Percentiles rank a stretch among this genome's conserved stretches.
phyloP scores from a whole-genome alignment of 371 early-diverging fungal genomes.

The Blakeslea trispora region DNA sequence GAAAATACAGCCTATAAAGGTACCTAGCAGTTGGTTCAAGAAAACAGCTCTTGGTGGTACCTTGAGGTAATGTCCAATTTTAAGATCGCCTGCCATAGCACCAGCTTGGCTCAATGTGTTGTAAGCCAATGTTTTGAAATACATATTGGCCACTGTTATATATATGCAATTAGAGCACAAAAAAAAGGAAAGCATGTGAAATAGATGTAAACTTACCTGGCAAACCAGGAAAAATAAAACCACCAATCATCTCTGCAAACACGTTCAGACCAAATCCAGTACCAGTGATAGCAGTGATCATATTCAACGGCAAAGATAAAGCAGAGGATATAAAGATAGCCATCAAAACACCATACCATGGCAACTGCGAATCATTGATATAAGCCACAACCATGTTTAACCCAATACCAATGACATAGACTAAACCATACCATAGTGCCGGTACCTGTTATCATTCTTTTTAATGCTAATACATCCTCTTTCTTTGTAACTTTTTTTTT shows the following conservation, averaged over 20 bases:
- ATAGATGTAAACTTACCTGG: slow-evolving; percentile 35
- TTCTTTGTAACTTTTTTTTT: too few species aligned
- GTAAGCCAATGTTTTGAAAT: slow-evolving; percentile 55
- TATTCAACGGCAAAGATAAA: slow-evolving; percentile 37
- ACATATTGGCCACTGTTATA: slow-evolving; percentile 62
- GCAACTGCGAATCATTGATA: slow-evolving; percentile 49
- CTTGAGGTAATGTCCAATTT: slow-evolving; percentile 78
- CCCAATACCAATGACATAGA: slow-evolving; percentile 61
- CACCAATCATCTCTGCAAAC: slow-evolving; percentile 65
- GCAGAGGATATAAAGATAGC: slow-evolving; percentile 58
- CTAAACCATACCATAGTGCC: slow-evolving; percentile 70
- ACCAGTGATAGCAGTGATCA: slow-evolving; percentile 44
- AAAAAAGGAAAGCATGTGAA: too few species aligned
- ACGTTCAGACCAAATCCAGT: slow-evolving; percentile 55
- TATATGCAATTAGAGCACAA: too few species aligned
- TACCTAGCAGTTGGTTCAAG: slow-evolving; percentile 63
- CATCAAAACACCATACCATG: slow-evolving; percentile 74
- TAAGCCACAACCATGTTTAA: slow-evolving; percentile 67
- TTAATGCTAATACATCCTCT: too few species aligned
- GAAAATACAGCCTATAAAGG: slow-evolving; percentile 55
- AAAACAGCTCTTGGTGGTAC: slow-evolving; percentile 69
- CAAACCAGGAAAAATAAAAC: slow-evolving; percentile 43
- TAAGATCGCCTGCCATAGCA: slow-evolving; percentile 58
- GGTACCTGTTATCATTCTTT: slow-evolving; percentile 60
- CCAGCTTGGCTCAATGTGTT: slow-evolving; percentile 59